A percentile compares a stretch with the other conserved stretches of the same genome.
Evolutionary conservation across 2,329 filamentous ascomycete genomes (phyloP).

Genomic region (Elsinoe necatrix): DNA sequence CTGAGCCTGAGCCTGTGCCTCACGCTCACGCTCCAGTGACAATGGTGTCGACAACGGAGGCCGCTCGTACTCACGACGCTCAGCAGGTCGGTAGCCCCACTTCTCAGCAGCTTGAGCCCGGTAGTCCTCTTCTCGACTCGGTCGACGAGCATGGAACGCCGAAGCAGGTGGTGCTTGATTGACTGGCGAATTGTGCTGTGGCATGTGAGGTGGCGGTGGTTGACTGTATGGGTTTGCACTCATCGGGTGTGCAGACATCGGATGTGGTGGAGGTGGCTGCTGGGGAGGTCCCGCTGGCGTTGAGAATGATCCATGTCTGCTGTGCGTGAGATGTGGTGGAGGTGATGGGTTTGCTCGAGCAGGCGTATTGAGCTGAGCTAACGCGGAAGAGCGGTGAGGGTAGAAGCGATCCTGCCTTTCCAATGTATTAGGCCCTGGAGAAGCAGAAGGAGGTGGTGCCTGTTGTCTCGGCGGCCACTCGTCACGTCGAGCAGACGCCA

Average conservation of each 20-base stretch:
- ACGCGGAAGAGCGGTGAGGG: slow-evolving; percentile 23
- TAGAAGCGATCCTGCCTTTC: slow-evolving; percentile 28
- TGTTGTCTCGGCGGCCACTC: slow-evolving; percentile 22
- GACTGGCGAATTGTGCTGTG: slow-evolving; percentile 12
- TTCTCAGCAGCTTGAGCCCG: background rate
- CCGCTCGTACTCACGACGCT: slow-evolving; percentile 5
- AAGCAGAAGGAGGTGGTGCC: slow-evolving; percentile 21
- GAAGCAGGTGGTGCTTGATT: background rate
- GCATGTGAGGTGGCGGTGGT: slow-evolving; percentile 14
- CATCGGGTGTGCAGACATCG: slow-evolving; percentile 13
- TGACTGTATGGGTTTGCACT: slow-evolving; percentile 12
- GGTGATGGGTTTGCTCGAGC: slow-evolving; percentile 28
- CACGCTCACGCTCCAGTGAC: slow-evolving; percentile 19
- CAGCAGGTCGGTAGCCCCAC: slow-evolving; percentile 6
- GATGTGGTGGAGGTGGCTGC: slow-evolving; percentile 19
- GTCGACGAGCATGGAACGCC: slow-evolving; percentile 1
- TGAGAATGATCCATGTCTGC: slow-evolving; percentile 23
- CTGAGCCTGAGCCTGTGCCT: slow-evolving; percentile 15
- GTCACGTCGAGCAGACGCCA: slow-evolving; percentile 20
- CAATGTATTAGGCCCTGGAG: slow-evolving; percentile 20
- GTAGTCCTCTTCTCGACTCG: slow-evolving; percentile 6
- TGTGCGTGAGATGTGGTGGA: slow-evolving; percentile 29
- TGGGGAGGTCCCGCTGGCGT: slow-evolving; percentile 19
- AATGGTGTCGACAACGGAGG: background rate
- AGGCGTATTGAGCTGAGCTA: slow-evolving; percentile 25